Conservation (phyloP, 2,329 filamentous ascomycete genomes). For the Claviceps spartinae region DNA sequence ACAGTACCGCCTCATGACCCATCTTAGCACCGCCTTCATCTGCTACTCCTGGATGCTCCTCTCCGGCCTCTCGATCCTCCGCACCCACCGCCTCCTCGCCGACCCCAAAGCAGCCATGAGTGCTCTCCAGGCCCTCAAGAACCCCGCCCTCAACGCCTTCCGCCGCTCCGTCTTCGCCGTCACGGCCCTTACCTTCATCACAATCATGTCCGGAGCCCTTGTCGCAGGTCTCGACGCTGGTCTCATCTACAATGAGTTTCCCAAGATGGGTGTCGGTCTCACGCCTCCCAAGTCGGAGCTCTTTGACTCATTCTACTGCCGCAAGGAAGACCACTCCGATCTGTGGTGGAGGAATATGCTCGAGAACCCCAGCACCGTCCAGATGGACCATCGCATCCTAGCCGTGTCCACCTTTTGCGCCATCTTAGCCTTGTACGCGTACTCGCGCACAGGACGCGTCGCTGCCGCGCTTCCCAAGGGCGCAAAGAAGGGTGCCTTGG, state of each 20-base stretch:
- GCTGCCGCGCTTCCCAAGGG: conserved; percentile 45
- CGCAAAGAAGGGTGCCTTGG: conserved; percentile 56
- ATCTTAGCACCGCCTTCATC: conserved; percentile 79
- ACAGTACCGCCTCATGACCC: conserved; percentile 83
- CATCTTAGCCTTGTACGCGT: conserved; percentile 68
- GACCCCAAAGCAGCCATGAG: conserved; percentile 50
- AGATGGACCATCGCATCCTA: conserved; percentile 87
- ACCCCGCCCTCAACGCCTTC: conserved; percentile 58
- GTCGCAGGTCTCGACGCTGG: conserved; percentile 93
- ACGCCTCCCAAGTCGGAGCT: conserved; percentile 73
- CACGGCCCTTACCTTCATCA: conserved; percentile 66
- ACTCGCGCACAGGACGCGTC: conserved; percentile 53
- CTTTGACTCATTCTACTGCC: conserved; percentile 73
- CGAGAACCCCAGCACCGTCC: conserved; percentile 90
- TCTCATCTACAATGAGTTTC: conserved; percentile 98
- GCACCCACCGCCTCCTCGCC: conserved; percentile 57
- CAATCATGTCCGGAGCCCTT: conserved; percentile 84
- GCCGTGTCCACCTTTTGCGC: conserved; percentile 79
- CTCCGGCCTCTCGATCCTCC: conserved; percentile 73
- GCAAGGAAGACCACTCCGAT: conserved; percentile 63
- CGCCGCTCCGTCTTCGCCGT: conserved; percentile 59
- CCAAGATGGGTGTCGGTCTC: conserved; percentile 78
- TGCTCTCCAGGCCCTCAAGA: conserved; percentile 46
- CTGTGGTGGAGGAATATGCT: conserved; percentile 96
- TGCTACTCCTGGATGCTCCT: conserved; percentile 93